Base-by-base conservation (phyloP, 305 asterid genomes). In the Stenogyne calaminthoides region DNA sequence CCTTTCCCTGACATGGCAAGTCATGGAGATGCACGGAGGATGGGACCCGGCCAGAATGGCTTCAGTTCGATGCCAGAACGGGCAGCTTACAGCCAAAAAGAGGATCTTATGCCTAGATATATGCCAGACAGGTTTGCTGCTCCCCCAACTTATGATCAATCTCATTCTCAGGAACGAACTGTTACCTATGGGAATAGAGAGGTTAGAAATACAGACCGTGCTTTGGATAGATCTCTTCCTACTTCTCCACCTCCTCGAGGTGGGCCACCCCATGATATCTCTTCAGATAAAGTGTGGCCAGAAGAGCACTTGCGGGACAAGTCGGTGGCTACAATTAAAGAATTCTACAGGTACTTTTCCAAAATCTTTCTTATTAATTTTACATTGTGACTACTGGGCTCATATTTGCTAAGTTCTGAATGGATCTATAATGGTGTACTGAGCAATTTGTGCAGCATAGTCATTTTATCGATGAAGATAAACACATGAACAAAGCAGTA, bases 321-420 rank as follows among this genome's bases (percentile, higher is more conserved):
- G 86, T 87, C 96, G 62, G 47, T 88, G 83, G 71, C 93, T 77
- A 74, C 97, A 63, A 88, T 92, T 64, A 89, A 80, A 82, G 98
- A 92, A 84, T 93, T 84, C 69, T 93, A 91, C 90, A 91, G 96
- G 98, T 91, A 83, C 74, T 64, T 18, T 74, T 63, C 19, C 7
- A 34, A 58, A 55, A 16, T 39, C n/a, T n/a, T n/a, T n/a, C n/a
- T 9, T 36, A 2, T 10, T 37, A 44, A 20, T 47, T 47, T 72
- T 69, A 37, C 32, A 67, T 19, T 76, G 29, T 2, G 19, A 79
- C 70, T 78, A 0, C 9, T 9, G 25, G 65, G 40, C 37, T 7
- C 65, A 62, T 63, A 32, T 52, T 73, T 67, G 36, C 32, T 20
- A 46, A 36, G 64, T 14, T 18, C 16, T 22, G 46, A 27, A 34